Evolutionary conservation across 768 basidiomycete species (phyloP), one percentile per base, ranked within the genome.

Genomic region (Lentinula boryana): DNA sequence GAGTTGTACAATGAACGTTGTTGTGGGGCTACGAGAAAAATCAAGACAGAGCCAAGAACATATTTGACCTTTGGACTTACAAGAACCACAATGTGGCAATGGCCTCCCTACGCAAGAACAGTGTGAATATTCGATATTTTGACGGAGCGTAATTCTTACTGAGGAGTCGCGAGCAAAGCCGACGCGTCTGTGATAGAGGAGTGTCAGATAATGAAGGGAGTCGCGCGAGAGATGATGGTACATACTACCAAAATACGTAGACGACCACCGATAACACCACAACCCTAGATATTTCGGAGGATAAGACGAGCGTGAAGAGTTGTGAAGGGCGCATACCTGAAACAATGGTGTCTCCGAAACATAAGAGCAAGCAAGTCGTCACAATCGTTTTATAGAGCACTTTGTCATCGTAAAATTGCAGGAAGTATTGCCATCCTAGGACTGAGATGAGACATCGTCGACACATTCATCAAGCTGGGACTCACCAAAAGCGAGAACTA

Each of bases 181-280:
- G 38, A 10, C 18, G 15, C 18, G 27, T 56, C 55, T 56, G 6
- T 13, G 5, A 43, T 9, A 31, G 9, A 41, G 2, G 12, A 18
- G 6, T 12, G 9, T 21, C 15, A 21, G 12, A 32, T 31, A 16
- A 35, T 16, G 50, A 16, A 18, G 10, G 8, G 18, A 27, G 15
- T 31, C 23, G 27, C 31, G 52, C n/a, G 36, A 15, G 54, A 43
- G 31, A 43, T 18, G 5, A 41, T 13, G n/a, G 10, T 36, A 43
- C 55, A 32, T 32, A 56, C 55, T 21, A 6, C 55, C 55, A 40
- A 9, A 56, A 56, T 56, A 23, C 3, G 31, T 32, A 21, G 55
- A 41, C 16, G 55, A 41, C 55, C 55, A 56, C 40, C 27, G 55
- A 40, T 56, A 56, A 32, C 21, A 56, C 55, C 55, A 56, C n/a